A percentile compares a stretch with the other conserved stretches of the same genome.
These are phyloP conservation scores for Sordariomycetes sp. DNA, from an alignment of 2,329 filamentous ascomycete species.

Conservation along the genomic window DNA sequence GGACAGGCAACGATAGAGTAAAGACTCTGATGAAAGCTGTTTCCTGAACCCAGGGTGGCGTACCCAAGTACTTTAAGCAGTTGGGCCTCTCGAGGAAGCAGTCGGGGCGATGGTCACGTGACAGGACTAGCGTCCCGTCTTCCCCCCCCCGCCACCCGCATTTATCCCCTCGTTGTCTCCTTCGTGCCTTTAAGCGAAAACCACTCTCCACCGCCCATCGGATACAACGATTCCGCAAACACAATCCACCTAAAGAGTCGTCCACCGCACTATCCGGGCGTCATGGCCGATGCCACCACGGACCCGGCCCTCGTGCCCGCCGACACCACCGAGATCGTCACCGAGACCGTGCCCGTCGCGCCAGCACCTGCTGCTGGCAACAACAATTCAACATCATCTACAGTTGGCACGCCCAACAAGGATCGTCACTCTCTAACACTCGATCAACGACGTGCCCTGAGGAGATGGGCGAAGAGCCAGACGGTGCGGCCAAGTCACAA, in stretches of 20 bases:
- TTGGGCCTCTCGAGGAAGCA: no score
- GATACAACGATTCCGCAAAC: constrained; percentile 27
- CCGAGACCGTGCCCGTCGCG: constrained; percentile 11
- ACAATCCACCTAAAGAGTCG: constrained; percentile 7
- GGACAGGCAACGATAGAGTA: no score
- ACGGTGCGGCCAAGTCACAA: constrained; percentile 49
- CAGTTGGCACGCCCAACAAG: constrained; percentile 9
- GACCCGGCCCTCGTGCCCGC: constrained; percentile 26
- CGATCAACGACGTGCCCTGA: constrained; percentile 51
- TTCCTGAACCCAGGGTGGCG: no score
- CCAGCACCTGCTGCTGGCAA: constrained; percentile 1
- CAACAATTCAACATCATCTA: neutral
- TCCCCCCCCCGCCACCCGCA: constrained; percentile 20
- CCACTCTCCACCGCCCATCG: constrained; percentile 22
- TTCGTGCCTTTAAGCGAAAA: constrained; percentile 23
- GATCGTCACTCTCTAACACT: constrained; percentile 53
- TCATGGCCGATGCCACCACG: constrained; percentile 20
- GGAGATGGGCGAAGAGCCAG: constrained; percentile 50
- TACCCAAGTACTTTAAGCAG: no score
- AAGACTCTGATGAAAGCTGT: no score
- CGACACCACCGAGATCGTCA: constrained; percentile 16
- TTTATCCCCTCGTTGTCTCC: constrained; percentile 15
- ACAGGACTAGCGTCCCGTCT: no score
- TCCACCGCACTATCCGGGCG: constrained; percentile 1
- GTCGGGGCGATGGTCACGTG: no score